Evolutionary conservation across 2,329 filamentous ascomycete genomes (phyloP), one percentile per base, ranked within the genome.

Genomic region (Monosporascus ibericus): DNA sequence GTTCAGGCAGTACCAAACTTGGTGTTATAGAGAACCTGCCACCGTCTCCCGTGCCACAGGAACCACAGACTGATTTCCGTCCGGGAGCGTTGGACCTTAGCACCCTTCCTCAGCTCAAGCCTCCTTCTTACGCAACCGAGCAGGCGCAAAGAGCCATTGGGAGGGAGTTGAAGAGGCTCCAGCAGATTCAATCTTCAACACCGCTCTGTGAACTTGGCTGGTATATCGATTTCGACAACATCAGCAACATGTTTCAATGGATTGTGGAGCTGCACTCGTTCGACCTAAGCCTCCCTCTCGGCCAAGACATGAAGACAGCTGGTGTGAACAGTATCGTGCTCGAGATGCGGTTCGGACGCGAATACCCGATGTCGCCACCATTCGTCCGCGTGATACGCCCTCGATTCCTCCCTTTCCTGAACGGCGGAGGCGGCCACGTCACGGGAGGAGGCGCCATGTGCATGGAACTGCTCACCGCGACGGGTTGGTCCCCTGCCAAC

Each of bases 241-340:
- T 92, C 38, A 79, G 73, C 22, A 95, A 92, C 62, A 77, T 91
- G 56, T 96, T 94, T 63, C 90, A 95, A 63, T 95, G 91, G 91
- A 90, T 95, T 53, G 84, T 95, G 6, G 88, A 96, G 67, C 74
- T 96, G 1, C 92, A 96, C 67, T 89, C 86, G 44, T 95, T 96
- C 62, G 86, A 90, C 24, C 58, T 72, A 0, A 66, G 72, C 1
- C 75, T 94, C 0, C 88, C 87, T 1, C 74, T 96, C 1, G 85
- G 87, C 0, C 65, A 79, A 50, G 91, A 96, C 63, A 90, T 96
- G 82, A 82, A 85, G 65, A 61, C 66, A 2, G 75, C 73, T 1
- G 76, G 75, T 0, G 60, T 87, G 52, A 80, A 75, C 22, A 91
- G 88, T 63, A 74, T 96, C 39, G 84, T 95, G 0, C 70, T 95